Percentiles rank a stretch among this genome's conserved stretches.
Evolutionary conservation across 495 filamentous ascomycete genomes (phyloP).

Genomic region (Neurospora discreta): DNA sequence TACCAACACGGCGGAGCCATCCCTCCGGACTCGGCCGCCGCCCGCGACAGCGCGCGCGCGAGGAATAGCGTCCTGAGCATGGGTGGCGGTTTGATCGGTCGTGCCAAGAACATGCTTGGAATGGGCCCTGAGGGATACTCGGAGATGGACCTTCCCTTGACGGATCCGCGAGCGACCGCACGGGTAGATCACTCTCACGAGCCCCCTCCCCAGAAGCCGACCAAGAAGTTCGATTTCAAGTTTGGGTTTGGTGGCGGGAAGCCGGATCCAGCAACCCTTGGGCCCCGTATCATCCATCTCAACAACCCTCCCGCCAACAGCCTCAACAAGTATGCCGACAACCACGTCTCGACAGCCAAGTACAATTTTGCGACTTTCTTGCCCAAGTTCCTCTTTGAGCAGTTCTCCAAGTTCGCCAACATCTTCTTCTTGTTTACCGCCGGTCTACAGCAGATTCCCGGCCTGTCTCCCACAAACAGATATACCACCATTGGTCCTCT

Average conservation of each 20-base stretch:
- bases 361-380: slow-evolving; percentile 95
- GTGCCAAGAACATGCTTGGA: slow-evolving; percentile 79
- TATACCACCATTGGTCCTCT: slow-evolving; percentile 96
- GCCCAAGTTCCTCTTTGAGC: slow-evolving; percentile 96
- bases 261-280: slow-evolving; percentile 77
- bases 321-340: slow-evolving; percentile 81
- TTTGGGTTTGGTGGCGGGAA: slow-evolving; percentile 87
- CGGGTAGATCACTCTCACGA: slow-evolving; percentile 21
- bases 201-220: slow-evolving; percentile 25
- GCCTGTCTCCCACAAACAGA: slow-evolving; percentile 84
- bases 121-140: slow-evolving; percentile 80
- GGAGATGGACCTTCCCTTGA: slow-evolving; percentile 95
- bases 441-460: slow-evolving; percentile 87
- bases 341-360: slow-evolving; percentile 95
- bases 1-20: slow-evolving; percentile 51
- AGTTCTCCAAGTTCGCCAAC: slow-evolving; percentile 99
- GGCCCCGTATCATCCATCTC: slow-evolving; percentile 86
- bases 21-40: slow-evolving; percentile 28
- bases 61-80: slow-evolving; percentile 80
- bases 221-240: slow-evolving; percentile 68
- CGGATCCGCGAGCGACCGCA: slow-evolving; percentile 47
- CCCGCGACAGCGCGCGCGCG: slow-evolving; percentile 50
- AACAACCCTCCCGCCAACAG: slow-evolving; percentile 95
- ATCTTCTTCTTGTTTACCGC: slow-evolving; percentile 99
- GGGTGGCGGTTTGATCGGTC: slow-evolving; percentile 77